phyloP scores from a whole-genome alignment of 768 basidiomycete genomes.

The Thelephora aurantiotincta region DNA sequence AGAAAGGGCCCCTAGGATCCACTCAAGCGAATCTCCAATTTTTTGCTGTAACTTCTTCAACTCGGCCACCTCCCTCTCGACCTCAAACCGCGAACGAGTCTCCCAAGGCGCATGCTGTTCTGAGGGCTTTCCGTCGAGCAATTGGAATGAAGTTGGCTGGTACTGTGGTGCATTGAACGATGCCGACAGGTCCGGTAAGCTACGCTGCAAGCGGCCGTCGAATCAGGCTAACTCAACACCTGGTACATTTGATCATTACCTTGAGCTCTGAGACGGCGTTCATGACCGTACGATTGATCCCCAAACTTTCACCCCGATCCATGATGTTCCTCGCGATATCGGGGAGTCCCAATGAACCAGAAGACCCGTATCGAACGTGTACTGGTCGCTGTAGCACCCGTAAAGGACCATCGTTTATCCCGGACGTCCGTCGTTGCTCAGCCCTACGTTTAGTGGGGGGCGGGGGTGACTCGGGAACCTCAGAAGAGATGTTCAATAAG shows the following conservation, averaged over 20 bases:
- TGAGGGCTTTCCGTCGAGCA: conserved; percentile 41
- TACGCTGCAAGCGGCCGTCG: conserved; percentile 36
- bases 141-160: conserved; percentile 39
- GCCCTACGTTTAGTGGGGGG: conserved; percentile 22
- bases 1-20: conserved; percentile 61
- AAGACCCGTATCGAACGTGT: conserved; percentile 2
- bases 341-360: conserved; percentile 38
- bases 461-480: conserved; percentile 37
- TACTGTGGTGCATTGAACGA: conserved; percentile 33
- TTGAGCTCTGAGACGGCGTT: conserved; percentile 67
- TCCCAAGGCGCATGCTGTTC: conserved; percentile 59
- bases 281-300: conserved; percentile 76
- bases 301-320: conserved; percentile 65
- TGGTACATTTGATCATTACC: conserved; percentile 25
- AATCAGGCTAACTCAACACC: conserved; percentile 4
- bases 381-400: background rate
- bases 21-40: conserved; percentile 55
- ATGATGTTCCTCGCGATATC: conserved; percentile 62
- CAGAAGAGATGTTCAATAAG: conserved; percentile 55
- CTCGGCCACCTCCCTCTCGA: conserved; percentile 46
- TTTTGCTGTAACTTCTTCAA: conserved; percentile 43
- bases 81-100: conserved; percentile 51
- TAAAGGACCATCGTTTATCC: background rate
- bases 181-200: conserved; percentile 72
- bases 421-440: conserved; percentile 15